phyloP scores from a whole-genome alignment of 2,329 filamentous ascomycete genomes.

The Clarireedia hainanense region DNA sequence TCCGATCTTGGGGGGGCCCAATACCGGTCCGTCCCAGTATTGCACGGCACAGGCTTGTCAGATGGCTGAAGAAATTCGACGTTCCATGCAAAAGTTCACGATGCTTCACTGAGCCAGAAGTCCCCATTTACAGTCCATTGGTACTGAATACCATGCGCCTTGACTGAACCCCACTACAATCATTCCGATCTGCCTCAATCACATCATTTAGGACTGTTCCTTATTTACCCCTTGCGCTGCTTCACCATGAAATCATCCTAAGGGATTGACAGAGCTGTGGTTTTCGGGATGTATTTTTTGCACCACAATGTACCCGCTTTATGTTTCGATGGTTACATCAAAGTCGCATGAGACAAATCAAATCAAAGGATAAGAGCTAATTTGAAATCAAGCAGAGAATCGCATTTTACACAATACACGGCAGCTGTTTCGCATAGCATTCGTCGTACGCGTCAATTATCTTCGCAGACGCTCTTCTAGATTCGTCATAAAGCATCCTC shows the following conservation, averaged over 20 bases:
- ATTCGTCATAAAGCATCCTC: neutral
- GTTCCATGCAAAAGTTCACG: conserved; percentile 8
- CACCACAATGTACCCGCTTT: conserved; percentile 15
- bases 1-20: conserved; percentile 3
- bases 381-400: conserved; percentile 14
- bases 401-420: conserved; percentile 11
- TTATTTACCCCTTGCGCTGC: conserved; percentile 15
- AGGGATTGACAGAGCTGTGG: conserved; percentile 4
- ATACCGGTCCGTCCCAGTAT: conserved; percentile 18
- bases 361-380: conserved; percentile 15
- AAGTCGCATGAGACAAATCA: conserved; percentile 9
- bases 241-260: conserved; percentile 15
- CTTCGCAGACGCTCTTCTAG: neutral
- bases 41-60: conserved; percentile 13
- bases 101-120: conserved; percentile 5
- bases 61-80: conserved; percentile 15
- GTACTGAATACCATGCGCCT: neutral
- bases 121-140: neutral
- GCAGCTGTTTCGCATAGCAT: conserved; percentile 19
- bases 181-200: conserved; percentile 12
- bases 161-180: neutral
- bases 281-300: conserved; percentile 16
- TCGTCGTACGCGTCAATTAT: conserved; percentile 8
- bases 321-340: conserved; percentile 21
- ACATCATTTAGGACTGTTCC: conserved; percentile 15